Evolutionary conservation across 805 yeast genomes (phyloP).

Genomic region (Vanderwaltozyma verrucispora): DNA sequence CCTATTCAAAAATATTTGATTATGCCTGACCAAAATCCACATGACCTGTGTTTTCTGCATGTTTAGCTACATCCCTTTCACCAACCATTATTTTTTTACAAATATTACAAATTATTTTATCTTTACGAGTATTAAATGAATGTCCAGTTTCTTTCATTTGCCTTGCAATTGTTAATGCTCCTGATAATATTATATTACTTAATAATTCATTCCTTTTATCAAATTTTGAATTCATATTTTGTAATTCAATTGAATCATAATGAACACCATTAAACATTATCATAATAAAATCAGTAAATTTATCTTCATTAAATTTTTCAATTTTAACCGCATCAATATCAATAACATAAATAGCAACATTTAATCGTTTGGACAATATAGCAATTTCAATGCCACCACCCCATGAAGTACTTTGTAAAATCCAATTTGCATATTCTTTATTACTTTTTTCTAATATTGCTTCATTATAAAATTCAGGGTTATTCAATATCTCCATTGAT

Average conservation of each 20-base stretch:
- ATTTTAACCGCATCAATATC: conserved; percentile 54
- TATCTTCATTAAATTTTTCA: conserved; percentile 44
- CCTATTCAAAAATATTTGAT: too few species aligned
- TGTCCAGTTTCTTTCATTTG: conserved; percentile 42
- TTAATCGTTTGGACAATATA: conserved; percentile 44
- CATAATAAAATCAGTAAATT: conserved; percentile 35
- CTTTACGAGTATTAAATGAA: conserved; percentile 54
- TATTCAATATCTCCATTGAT: conserved; percentile 33
- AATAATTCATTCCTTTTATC: conserved; percentile 26
- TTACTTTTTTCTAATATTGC: conserved; percentile 39
- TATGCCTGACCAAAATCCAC: conserved; percentile 47
- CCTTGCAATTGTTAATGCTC: conserved; percentile 33
- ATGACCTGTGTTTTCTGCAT: conserved; percentile 56
- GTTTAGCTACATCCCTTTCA: conserved; percentile 53
- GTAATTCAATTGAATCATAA: conserved; percentile 51
- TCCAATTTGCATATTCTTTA: conserved; percentile 50
- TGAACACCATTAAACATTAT: conserved; percentile 63
- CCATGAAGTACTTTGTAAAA: conserved; percentile 51
- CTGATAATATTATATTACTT: conserved; percentile 26
- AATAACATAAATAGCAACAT: conserved; percentile 44
- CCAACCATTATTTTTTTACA: conserved; percentile 48
- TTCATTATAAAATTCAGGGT: conserved; percentile 40
- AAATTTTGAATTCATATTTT: conserved; percentile 25
- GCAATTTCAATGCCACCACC: conserved; percentile 77
- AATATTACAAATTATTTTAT: conserved; percentile 44